These are phyloP conservation scores for Teratosphaeria viscida DNA, from an alignment of 2,329 filamentous ascomycete genomes.

Conservation along the genomic window DNA sequence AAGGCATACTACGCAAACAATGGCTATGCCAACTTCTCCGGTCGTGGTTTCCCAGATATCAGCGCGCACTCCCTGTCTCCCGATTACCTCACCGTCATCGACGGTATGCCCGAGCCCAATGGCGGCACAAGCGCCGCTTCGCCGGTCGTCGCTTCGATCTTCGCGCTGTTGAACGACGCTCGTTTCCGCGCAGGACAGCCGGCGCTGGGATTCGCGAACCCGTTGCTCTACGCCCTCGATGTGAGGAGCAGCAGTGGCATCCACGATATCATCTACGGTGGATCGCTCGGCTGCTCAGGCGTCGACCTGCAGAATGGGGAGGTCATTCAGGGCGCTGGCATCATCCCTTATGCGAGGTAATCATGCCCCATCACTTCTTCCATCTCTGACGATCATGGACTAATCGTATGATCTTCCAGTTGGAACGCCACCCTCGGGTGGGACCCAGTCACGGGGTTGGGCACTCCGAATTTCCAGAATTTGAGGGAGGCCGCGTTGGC, in stretches of 20 bases:
- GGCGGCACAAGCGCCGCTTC: conserved; percentile 43
- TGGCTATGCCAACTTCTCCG: conserved; percentile 10
- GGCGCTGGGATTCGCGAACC: conserved; percentile 44
- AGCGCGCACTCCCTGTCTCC: conserved; percentile 35
- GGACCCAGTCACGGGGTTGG: conserved; percentile 25
- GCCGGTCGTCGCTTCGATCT: conserved; percentile 47
- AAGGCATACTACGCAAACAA: conserved; percentile 12
- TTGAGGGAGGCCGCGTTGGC: neutral
- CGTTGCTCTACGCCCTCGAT: conserved; percentile 42
- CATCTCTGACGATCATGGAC: neutral
- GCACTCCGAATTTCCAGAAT: conserved; percentile 14
- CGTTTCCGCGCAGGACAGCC: conserved; percentile 41
- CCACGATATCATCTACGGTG: conserved; percentile 36
- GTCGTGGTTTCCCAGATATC: conserved; percentile 34
- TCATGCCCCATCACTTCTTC: neutral
- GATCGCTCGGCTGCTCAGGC: conserved; percentile 10
- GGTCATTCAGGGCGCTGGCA: conserved; percentile 5
- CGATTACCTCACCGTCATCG: conserved; percentile 24
- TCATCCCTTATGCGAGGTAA: conserved; percentile 11
- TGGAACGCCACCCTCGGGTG: conserved; percentile 17
- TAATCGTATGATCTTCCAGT: neutral
- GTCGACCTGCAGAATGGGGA: conserved; percentile 7
- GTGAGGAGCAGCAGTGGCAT: conserved; percentile 29
- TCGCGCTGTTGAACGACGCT: conserved; percentile 54
- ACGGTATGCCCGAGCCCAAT: conserved; percentile 24